Evolutionary conservation across 805 yeast species (phyloP).

Genomic region (Hanseniaspora lindneri): DNA sequence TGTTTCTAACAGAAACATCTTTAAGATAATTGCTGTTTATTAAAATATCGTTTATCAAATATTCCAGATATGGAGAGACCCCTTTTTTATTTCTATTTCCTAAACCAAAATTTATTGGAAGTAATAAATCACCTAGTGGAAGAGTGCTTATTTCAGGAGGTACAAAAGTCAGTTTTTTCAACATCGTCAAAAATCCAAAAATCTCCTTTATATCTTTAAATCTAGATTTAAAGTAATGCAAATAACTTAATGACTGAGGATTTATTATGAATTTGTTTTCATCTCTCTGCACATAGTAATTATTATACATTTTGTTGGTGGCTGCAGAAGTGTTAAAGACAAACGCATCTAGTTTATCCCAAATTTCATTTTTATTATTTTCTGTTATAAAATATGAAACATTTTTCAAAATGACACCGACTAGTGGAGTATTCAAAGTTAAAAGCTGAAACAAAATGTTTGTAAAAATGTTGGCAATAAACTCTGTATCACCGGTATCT

Average conservation of each 20-base stretch:
- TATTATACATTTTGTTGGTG: conserved; percentile 13
- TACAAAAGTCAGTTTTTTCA: neutral
- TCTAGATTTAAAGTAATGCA: conserved; percentile 33
- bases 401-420: conserved; percentile 46
- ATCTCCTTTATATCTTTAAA: conserved; percentile 54
- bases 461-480: conserved; percentile 22
- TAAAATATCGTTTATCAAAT: conserved; percentile 54
- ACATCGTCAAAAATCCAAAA: conserved; percentile 24
- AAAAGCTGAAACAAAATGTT: conserved; percentile 37
- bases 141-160: neutral
- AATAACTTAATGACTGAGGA: conserved; percentile 19
- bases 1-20: conserved; percentile 28
- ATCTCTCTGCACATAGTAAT: conserved; percentile 20
- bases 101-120: conserved; percentile 53
- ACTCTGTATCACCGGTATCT: conserved; percentile 22
- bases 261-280: conserved; percentile 18
- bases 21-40: conserved; percentile 35
- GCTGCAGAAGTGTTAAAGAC: conserved; percentile 33
- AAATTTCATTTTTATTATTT: conserved; percentile 36
- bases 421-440: conserved; percentile 36
- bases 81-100: conserved; percentile 51
- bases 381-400: conserved; percentile 44
- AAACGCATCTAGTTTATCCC: conserved; percentile 66
- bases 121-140: conserved; percentile 38
- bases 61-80: conserved; percentile 70